Evolutionary conservation across 23 red algal genomes (phyloP).

Genomic region (Gracilariopsis chorda): DNA sequence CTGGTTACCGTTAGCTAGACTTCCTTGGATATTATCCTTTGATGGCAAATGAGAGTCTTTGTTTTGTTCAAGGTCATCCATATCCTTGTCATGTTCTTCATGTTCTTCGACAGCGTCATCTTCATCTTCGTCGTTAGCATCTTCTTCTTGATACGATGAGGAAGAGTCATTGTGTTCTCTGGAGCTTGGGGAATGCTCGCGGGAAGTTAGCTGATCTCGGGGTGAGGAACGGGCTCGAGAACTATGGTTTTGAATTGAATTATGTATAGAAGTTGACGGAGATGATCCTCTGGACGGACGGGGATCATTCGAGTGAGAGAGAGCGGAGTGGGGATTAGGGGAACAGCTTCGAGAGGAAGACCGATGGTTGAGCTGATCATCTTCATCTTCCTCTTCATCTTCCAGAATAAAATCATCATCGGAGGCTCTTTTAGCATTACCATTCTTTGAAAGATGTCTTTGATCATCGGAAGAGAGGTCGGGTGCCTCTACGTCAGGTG

Average conservation of each 20-base stretch:
- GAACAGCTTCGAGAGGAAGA: not conserved
- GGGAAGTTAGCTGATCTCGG: not conserved
- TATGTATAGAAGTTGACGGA: slow-evolving; percentile 7
- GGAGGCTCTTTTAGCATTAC: too few relatives aligned
- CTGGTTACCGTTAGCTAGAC: slow-evolving; percentile 6
- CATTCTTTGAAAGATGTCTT: too few relatives aligned
- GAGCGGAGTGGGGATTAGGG: not conserved
- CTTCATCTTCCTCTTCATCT: not conserved
- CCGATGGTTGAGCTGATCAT: not conserved
- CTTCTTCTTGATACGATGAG: slow-evolving; percentile 26
- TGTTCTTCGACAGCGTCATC: slow-evolving; percentile 34
- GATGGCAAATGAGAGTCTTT: not conserved
- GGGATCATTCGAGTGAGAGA: not conserved
- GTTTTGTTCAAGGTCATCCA: not conserved
- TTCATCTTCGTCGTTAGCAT: slow-evolving; percentile 31
- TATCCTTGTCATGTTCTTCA: not conserved
- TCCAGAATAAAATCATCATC: slow-evolving; percentile 42
- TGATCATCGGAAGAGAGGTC: slow-evolving; percentile 16
- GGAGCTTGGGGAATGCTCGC: not conserved
- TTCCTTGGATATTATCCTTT: not conserved
- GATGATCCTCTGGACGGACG: not conserved
- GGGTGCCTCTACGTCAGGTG: not conserved
- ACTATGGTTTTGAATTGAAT: not conserved
- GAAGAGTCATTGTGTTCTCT: not conserved
- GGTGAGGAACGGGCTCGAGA: not conserved